Evolutionary conservation across 192 early-diverging fungal species (phyloP), one percentile per base, ranked within the genome.

Genomic region (Coemansia sp.): DNA sequence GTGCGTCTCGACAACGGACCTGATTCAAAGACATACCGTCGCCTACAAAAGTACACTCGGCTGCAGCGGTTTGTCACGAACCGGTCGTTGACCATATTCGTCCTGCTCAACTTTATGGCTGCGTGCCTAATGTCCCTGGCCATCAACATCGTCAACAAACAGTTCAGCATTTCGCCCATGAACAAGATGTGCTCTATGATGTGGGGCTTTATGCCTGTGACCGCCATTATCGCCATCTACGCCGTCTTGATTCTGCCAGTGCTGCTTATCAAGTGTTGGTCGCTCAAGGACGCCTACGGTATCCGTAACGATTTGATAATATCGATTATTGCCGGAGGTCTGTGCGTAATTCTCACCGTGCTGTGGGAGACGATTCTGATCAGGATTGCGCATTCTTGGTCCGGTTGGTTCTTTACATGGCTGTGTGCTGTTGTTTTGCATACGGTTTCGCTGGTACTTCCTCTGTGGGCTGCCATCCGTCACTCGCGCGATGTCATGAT

Each of bases 321-420:
- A 4, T 81, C 66, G 14, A 76, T 65, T 19, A 43, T 67, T 2
- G 23, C 73, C 32, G 78, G 78, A 16, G 61, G 19, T 0, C 21
- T 74, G 37, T 69, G 70, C 21, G 57, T 76, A 5, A 42, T 73
- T 4, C 39, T 76, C 38, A 73, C 74, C 0, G 53, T 67, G 33
- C 4, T 81, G 9, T 81, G 78, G 78, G 74, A 81, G 46, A 76
- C 53, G 0, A 65, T 67, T 4, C 55, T 81, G 14, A 26, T 43
- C 62, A 16, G 50, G 2, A 2, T 82, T 40, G 67, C 70, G 7
- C 11, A 58, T n/a, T 28, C 19, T 33, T 76, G 70, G 79, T 82
- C 79, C 33, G 74, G 79, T 3, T 74, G 70, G 70, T 82, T 82
- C 66, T 82, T 68, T 37, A 57, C 63, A 4, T 82, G 79, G 79